Base-by-base conservation (phyloP, 352 stramenopile species). In the Saprolegnia parasitica region DNA sequence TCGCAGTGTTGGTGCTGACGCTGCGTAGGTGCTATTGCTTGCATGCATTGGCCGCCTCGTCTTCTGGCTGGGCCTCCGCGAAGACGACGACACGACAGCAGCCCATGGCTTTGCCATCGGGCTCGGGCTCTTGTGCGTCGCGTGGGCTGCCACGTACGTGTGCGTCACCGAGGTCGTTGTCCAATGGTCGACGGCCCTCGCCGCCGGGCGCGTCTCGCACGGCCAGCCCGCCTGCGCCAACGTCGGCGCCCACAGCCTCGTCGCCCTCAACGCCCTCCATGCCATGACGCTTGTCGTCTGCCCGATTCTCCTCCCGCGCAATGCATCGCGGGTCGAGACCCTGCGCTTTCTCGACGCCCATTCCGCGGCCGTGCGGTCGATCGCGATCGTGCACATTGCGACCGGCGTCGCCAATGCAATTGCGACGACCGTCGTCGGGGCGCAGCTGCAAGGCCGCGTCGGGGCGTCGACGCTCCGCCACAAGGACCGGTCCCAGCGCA, bases 141-240 rank as follows among this genome's bases (percentile, higher is more conserved):
- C 52, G 4, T 60, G 52, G 52, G 52, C 52, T 24, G 24, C 11
- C 35, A 24, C 20, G 11, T 60, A 60, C 35, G 24, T 35, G 8
- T 60, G 52, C 35, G n/a, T 60, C 24, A 40, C 52, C 24, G 52
- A 60, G 52, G 35, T 60, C 11, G 35, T 60, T 16, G 11, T 60
- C 1, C 52, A 60, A 24, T 60, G 52, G 52, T 16, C 52, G 24
- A 16, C 13, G 52, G 52, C 52, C 11, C 24, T 60, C 24, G 24
- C 52, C 13, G 52, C 52, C 16, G 52, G 52, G 3, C 35, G 24
- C 24, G 52, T 60, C 35, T 26, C 52, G 13, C 52, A 60, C 24
- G 24, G 11, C 24, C 35, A 60, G 11, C 52, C 52, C 35, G 13
- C 52, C 11, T 60, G n/a, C 35, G 13, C 24, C 24, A 60, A 15